Percentiles rank a stretch among this genome's conserved stretches.
Conservation (phyloP, 768 basidiomycete species). For the Leccinum uliginosum region DNA sequence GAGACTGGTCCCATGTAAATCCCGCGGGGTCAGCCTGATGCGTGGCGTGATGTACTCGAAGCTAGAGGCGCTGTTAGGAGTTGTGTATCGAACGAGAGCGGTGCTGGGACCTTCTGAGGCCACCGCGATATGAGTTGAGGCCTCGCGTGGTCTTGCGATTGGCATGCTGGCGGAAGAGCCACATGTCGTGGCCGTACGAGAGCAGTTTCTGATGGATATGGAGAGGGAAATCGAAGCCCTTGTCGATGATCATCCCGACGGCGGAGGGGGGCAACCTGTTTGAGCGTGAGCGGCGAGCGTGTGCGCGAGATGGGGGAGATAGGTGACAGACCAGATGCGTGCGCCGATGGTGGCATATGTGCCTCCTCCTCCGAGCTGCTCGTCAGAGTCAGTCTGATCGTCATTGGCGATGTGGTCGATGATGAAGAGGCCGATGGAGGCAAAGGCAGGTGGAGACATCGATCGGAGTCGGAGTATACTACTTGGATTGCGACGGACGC, state of each 20-base stretch:
- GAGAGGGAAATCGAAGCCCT: conserved; percentile 64
- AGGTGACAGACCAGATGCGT: conserved; percentile 69
- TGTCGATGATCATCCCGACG: conserved; percentile 83
- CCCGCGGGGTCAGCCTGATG: conserved; percentile 64
- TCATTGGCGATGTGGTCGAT: conserved; percentile 61
- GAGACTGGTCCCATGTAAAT: conserved; percentile 61
- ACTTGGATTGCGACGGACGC: conserved; percentile 21
- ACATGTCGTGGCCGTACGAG: conserved; percentile 69
- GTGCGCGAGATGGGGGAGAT: background rate
- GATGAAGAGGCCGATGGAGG: conserved; percentile 87
- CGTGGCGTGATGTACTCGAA: conserved; percentile 77
- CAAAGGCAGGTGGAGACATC: conserved; percentile 36
- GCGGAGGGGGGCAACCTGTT: conserved; percentile 58
- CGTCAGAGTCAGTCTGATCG: background rate
- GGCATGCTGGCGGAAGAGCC: conserved; percentile 65
- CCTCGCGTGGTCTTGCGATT: conserved; percentile 62
- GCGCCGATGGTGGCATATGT: conserved; percentile 79
- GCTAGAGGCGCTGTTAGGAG: conserved; percentile 34
- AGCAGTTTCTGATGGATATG: conserved; percentile 52
- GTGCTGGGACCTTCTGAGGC: conserved; percentile 55
- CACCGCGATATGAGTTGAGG: conserved; percentile 70
- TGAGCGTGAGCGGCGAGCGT: background rate
- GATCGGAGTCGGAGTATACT: conserved; percentile 19
- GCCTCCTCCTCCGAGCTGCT: conserved; percentile 84
- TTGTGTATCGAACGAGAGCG: conserved; percentile 22